Percentiles rank a stretch among this genome's conserved stretches.
Conservation (phyloP, 129 eudicot genomes). For the Erigeron canadensis region DNA sequence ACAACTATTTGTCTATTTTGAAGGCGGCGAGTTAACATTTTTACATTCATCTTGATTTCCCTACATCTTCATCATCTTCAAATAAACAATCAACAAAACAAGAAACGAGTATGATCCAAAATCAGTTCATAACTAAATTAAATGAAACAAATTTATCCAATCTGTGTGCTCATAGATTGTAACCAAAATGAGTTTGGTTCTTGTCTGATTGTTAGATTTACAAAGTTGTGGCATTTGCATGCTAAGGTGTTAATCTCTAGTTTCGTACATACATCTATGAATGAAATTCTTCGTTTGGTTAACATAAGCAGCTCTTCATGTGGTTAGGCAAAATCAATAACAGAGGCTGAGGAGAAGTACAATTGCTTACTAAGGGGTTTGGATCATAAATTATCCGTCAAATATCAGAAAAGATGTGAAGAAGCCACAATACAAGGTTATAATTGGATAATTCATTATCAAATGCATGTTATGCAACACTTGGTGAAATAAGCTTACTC, state of each 20-base stretch:
- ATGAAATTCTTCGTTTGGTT: background rate
- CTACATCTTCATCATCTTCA: conserved; percentile 11
- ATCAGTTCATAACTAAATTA: background rate
- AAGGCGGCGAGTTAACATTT: background rate
- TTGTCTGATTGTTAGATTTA: conserved; percentile 10
- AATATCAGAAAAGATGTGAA: conserved; percentile 84
- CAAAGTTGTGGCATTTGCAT: conserved; percentile 6
- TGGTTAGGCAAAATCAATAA: conserved; percentile 65
- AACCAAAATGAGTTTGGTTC: background rate
- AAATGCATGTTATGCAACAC: background rate
- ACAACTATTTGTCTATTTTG: background rate
- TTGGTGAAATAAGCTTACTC: background rate
- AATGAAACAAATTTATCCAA: background rate
- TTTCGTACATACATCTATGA: background rate
- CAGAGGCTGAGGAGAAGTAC: conserved; percentile 82
- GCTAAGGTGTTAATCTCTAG: background rate
- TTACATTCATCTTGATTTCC: background rate
- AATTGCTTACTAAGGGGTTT: conserved; percentile 50
- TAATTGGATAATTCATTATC: background rate
- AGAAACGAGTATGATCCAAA: background rate
- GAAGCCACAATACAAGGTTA: conserved; percentile 94
- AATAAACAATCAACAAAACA: background rate
- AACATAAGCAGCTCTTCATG: conserved; percentile 7
- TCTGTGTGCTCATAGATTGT: background rate
- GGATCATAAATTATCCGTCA: conserved; percentile 55